These are phyloP conservation scores for Oryza glaberrima DNA, from an alignment of 176 grass and related monocot species.

Conservation along the genomic window DNA sequence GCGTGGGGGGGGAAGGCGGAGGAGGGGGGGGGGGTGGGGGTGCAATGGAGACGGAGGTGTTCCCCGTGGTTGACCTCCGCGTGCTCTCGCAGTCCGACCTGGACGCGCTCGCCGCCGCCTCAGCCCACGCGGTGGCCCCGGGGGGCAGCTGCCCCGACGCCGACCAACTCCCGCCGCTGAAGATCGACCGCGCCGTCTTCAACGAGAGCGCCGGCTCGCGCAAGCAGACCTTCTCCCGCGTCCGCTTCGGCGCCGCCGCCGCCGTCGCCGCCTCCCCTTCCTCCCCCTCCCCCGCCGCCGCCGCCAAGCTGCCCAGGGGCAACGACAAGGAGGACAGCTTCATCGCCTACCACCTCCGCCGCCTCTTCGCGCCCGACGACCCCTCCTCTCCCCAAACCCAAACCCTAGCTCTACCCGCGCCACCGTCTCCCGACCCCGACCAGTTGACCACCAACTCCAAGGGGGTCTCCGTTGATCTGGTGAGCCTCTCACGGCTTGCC, in stretches of 20 bases:
- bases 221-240: slow-evolving; percentile 88
- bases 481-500: slow-evolving; percentile 48
- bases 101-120: slow-evolving; percentile 55
- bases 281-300: slow-evolving; percentile 27
- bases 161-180: no score
- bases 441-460: slow-evolving; percentile 63
- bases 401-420: slow-evolving; percentile 49
- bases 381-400: slow-evolving; percentile 30
- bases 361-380: slow-evolving; percentile 52
- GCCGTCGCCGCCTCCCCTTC: slow-evolving; percentile 26
- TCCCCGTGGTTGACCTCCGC: slow-evolving; percentile 81
- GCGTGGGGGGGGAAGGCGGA: neutral
- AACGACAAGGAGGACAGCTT: slow-evolving; percentile 22
- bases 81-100: slow-evolving; percentile 69
- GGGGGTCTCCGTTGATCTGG: slow-evolving; percentile 68
- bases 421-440: slow-evolving; percentile 50
- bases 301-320: neutral
- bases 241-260: slow-evolving; percentile 56
- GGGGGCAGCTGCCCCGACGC: slow-evolving; percentile 42
- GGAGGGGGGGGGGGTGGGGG: neutral
- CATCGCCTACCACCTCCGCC: slow-evolving; percentile 61
- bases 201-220: slow-evolving; percentile 97
- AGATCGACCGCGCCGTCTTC: slow-evolving; percentile 65
- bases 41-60: slow-evolving; percentile 62
- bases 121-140: slow-evolving; percentile 49